Conservation (phyloP, 345 rosid species). For the Camelina laxa region DNA sequence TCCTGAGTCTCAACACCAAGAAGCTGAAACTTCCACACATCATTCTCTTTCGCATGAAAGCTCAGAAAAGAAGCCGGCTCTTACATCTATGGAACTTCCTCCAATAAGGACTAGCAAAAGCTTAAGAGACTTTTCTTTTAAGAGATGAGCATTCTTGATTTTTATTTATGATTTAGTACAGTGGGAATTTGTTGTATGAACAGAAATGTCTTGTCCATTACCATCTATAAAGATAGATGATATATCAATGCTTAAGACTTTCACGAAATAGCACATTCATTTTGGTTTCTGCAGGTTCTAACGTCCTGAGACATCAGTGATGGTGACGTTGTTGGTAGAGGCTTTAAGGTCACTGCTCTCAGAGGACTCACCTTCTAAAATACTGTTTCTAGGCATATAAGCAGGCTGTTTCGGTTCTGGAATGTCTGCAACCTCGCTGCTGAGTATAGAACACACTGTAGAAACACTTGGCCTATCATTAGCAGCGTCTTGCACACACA, state of each 20-base stretch:
- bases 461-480: slow-evolving; percentile 50
- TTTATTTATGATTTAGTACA: slow-evolving; percentile 6
- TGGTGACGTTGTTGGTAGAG: too few relatives aligned
- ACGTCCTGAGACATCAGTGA: too few relatives aligned
- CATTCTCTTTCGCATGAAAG: slow-evolving; percentile 24
- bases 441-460: slow-evolving; percentile 39
- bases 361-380: slow-evolving; percentile 29
- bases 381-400: slow-evolving; percentile 28
- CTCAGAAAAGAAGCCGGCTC: slow-evolving; percentile 24
- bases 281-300: too few relatives aligned
- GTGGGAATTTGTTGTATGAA: not conserved
- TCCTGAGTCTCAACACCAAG: slow-evolving; percentile 53
- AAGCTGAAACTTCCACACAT: slow-evolving; percentile 44
- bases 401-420: slow-evolving; percentile 35
- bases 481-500: slow-evolving; percentile 51
- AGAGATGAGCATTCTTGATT: slow-evolving; percentile 16
- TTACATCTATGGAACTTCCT: slow-evolving; percentile 46
- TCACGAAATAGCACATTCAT: too few relatives aligned
- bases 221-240: too few relatives aligned
- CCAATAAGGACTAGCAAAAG: slow-evolving; percentile 38
- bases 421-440: slow-evolving; percentile 35
- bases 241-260: too few relatives aligned
- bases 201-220: too few relatives aligned
- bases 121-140: slow-evolving; percentile 46
- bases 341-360: slow-evolving; percentile 32